phyloP scores from a whole-genome alignment of 192 early-diverging fungal genomes.

The Coemansia sp. region DNA sequence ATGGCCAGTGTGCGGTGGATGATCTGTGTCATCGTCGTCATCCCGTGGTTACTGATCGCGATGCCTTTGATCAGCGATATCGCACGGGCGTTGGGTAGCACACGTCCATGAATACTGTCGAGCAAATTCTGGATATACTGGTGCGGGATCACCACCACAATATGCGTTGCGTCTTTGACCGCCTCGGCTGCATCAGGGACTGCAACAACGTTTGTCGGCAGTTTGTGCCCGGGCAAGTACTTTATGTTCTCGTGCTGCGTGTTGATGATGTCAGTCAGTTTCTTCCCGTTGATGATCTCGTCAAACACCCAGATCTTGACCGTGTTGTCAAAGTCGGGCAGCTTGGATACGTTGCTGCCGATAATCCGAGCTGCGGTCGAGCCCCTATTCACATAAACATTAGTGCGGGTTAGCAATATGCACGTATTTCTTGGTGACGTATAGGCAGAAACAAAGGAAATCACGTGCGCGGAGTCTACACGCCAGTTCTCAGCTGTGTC shows the following conservation, averaged over 20 bases:
- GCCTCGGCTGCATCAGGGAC: slow-evolving; percentile 78
- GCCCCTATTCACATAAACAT: slow-evolving; percentile 64
- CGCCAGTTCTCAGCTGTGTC: neutral
- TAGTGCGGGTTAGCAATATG: too few species aligned
- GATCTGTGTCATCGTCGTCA: slow-evolving; percentile 76
- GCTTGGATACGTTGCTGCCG: slow-evolving; percentile 74
- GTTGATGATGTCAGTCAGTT: slow-evolving; percentile 95
- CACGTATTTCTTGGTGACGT: too few species aligned
- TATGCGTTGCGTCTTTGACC: slow-evolving; percentile 79
- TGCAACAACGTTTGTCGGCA: slow-evolving; percentile 86
- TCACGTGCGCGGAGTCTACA: neutral
- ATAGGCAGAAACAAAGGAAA: too few species aligned
- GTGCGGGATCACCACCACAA: slow-evolving; percentile 94
- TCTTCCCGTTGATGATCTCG: slow-evolving; percentile 79
- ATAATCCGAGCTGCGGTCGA: slow-evolving; percentile 91
- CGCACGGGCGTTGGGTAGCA: slow-evolving; percentile 70
- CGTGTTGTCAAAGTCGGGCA: slow-evolving; percentile 68
- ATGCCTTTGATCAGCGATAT: slow-evolving; percentile 97
- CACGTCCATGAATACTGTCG: slow-evolving; percentile 59
- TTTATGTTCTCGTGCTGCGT: slow-evolving; percentile 88
- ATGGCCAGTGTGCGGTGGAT: slow-evolving; percentile 80
- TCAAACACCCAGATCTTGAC: slow-evolving; percentile 98
- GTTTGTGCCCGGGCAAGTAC: slow-evolving; percentile 78
- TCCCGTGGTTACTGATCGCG: slow-evolving; percentile 71
- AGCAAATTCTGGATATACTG: slow-evolving; percentile 88